Base-by-base conservation (phyloP, 345 rosid genomes). In the Populus simonii region DNA sequence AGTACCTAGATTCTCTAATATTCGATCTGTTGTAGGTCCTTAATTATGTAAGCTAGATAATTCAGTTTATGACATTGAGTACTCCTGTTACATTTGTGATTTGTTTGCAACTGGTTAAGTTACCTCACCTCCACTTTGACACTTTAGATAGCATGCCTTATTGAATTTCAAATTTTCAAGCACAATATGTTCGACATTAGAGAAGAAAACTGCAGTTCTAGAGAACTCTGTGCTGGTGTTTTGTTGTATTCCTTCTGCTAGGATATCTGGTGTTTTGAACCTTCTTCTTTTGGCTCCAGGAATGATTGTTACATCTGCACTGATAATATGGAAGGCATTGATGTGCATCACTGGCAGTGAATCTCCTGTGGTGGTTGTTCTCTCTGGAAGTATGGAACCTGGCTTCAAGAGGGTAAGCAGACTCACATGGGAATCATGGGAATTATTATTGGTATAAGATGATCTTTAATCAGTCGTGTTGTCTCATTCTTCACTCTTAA, bases 301-400 rank as follows among this genome's bases (percentile, higher is more conserved):
- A 74, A 86, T 96, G 99, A 92, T 96, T 73, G 97, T 94, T 51
- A 92, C 99, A 10, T 96, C 97, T 55, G 99, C 98, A 18, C 80
- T 96, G 47, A 94, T 96, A 74, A 91, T 94, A 87, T 94, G 99
- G 99, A 94, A 94, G 88, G 90, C 88, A 1, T 85, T 96, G 89
- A 92, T 96, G 95, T 94, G 98, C 83, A 38, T 94, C 59, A 96
- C 98, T 53, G 98, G 98, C n/a, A 92, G 94, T 78, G 98, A 96
- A 85, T 96, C 98, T 47, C 98, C 98, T n/a, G 96, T 96, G 9
- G 98, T 96, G 39, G 98, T 94, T 68, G 96, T 96, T 83, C 98
- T 94, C 71, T 96, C 99, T 6, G 99, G 87, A 84, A 96, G 99
- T 78, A 96, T 96, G 99, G 99, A 96, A 83, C 99, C 98, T 70